A percentile compares a stretch with the other conserved stretches of the same genome.
Evolutionary conservation across 2,329 filamentous ascomycete genomes (phyloP).

Genomic region (Fusarium sp.): DNA sequence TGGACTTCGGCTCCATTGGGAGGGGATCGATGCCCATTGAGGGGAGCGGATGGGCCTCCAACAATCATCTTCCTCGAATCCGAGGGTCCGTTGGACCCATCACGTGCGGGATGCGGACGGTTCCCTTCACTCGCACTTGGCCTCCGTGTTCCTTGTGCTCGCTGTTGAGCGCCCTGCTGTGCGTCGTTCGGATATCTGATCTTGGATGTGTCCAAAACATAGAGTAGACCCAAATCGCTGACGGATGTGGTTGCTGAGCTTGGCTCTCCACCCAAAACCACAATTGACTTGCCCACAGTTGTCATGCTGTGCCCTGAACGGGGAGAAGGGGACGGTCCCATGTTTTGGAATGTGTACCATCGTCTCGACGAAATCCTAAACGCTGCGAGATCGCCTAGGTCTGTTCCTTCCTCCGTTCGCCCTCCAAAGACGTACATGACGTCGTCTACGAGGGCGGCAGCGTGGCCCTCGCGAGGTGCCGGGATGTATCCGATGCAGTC

Average conservation of each 20-base stretch:
- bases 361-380: constrained; percentile 82
- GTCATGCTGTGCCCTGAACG: constrained; percentile 99
- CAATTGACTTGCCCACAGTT: constrained; percentile 90
- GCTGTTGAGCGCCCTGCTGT: constrained; percentile 55
- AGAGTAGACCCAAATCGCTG: constrained; percentile 89
- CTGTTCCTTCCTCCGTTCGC: constrained; percentile 91
- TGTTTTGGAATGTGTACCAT: constrained; percentile 99
- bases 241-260: constrained; percentile 87
- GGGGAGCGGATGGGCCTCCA: constrained; percentile 46
- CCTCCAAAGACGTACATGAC: constrained; percentile 99
- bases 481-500: constrained; percentile 99
- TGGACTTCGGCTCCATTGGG: constrained; percentile 59
- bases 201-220: constrained; percentile 94
- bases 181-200: constrained; percentile 94
- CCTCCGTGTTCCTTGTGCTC: constrained; percentile 58
- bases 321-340: constrained; percentile 95
- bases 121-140: constrained; percentile 60
- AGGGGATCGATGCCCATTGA: constrained; percentile 60
- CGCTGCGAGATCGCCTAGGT: constrained; percentile 93
- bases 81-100: constrained; percentile 66
- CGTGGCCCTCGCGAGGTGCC: constrained; percentile 92
- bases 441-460: constrained; percentile 92
- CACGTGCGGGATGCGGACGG: constrained; percentile 62
- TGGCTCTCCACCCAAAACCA: constrained; percentile 94
- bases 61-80: constrained; percentile 66